Base-by-base conservation (phyloP, 192 early-diverging fungal genomes). In the Coemansia biformis region DNA sequence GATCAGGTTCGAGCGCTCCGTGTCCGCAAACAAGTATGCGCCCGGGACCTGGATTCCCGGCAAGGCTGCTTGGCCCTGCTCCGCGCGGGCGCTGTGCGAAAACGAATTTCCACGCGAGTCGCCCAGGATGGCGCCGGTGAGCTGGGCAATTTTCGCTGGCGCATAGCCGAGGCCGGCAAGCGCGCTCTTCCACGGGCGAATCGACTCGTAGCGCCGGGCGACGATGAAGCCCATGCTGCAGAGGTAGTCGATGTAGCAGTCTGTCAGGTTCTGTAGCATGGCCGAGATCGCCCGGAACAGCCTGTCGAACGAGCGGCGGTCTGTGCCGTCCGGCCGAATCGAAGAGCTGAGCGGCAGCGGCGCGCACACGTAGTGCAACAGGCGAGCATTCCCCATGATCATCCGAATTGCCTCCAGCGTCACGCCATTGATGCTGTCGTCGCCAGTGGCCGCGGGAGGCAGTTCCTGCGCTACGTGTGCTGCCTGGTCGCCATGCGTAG, bases 311-410 rank as follows among this genome's bases (percentile, higher is more conserved):
- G 57, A 63, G 13, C 46, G 70, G 43, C 43, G 42, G 18, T 63
- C 70, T 1, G 54, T 51, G 17, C 53, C 43, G 9, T 44, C 39
- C 1, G 70, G 63, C 47, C 43, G 62, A 28, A 74, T 59, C 9
- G 63, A 33, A n/a, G 45, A 48, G 30, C 58, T 49, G 3, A 74
- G 39, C 15, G 63, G 70, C 23, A 74, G 38, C 24, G 70, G 70
- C 18, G 70, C 70, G 18, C 70, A 74, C 24, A 74, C 70, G 59
- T 59, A 74, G 48, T 74, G 70, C 30, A 74, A 39, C 51, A 74
- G 36, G 1, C 70, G 58, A 6, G 70, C 70, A 21, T 54, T 74
- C n/a, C 58, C 70, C 51, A 74, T 58, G 33, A 74, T 61, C 63
- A 50, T 48, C 23, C 47, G 24, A 10, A 74, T 74, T 18, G 66